Percentiles rank a stretch among this genome's conserved stretches.
Evolutionary conservation across 2,329 filamentous ascomycete species (phyloP).

Genomic region (Raffaelea ambrosiae): DNA sequence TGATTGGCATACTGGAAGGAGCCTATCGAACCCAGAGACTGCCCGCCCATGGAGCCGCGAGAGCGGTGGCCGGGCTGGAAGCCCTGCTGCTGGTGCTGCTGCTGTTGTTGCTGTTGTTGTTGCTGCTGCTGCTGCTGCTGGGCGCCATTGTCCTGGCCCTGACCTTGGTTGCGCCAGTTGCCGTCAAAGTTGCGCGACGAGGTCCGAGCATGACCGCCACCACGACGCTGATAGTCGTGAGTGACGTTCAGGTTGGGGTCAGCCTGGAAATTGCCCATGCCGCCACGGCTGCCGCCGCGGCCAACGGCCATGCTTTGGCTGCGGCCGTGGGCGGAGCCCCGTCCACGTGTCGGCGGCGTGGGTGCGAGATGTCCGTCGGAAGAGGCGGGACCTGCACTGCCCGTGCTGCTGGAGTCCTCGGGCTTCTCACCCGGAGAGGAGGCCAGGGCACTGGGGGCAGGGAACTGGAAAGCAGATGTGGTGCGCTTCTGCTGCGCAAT

Average conservation of each 20-base stretch:
- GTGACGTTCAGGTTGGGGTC: conserved; percentile 33
- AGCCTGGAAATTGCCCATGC: conserved; percentile 41
- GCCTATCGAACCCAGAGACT: conserved; percentile 74
- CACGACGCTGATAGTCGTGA: conserved; percentile 64
- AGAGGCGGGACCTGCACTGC: conserved; percentile 1
- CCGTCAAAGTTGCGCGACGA: conserved; percentile 92
- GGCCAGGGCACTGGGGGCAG: conserved; percentile 60
- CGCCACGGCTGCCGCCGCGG: conserved; percentile 57
- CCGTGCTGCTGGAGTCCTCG: conserved; percentile 27
- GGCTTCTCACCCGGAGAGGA: conserved; percentile 49
- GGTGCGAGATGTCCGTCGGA: too few species aligned
- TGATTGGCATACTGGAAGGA: conserved; percentile 85
- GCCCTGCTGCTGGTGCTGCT: conserved; percentile 48
- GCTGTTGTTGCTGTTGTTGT: conserved; percentile 25
- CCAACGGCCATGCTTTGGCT: conserved; percentile 88
- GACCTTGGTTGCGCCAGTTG: conserved; percentile 83
- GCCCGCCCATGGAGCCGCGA: conserved; percentile 75
- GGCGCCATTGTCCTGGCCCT: conserved; percentile 51
- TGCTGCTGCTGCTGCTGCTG: conserved; percentile 25
- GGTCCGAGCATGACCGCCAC: conserved; percentile 72
- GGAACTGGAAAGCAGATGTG: conserved; percentile 90
- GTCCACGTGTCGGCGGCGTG: conserved; percentile 36
- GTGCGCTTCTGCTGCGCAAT: conserved; percentile 94
- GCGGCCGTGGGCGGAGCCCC: conserved; percentile 56
- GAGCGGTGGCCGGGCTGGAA: conserved; percentile 91